phyloP scores from a whole-genome alignment of 768 basidiomycete species.

The Thelephora ganbajun region DNA sequence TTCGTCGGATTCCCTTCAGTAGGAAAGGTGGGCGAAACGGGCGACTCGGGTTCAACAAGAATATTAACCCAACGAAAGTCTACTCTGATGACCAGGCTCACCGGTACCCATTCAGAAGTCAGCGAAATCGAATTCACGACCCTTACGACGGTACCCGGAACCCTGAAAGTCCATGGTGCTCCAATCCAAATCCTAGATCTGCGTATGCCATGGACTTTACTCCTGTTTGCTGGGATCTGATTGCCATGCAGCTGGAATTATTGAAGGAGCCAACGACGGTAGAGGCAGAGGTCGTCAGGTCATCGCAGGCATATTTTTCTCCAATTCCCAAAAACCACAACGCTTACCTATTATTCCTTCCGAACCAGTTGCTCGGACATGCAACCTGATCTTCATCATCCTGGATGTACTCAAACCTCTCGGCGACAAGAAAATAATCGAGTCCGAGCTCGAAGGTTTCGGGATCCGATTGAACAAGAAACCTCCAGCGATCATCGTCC shows the following conservation, averaged over 20 bases:
- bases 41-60: neutral
- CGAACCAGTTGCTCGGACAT: slow-evolving; percentile 79
- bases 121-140: slow-evolving; percentile 97
- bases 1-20: slow-evolving; percentile 91
- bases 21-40: slow-evolving; percentile 49
- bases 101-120: slow-evolving; percentile 91
- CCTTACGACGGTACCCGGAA: slow-evolving; percentile 90
- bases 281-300: slow-evolving; percentile 93
- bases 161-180: slow-evolving; percentile 87
- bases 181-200: slow-evolving; percentile 91
- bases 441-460: slow-evolving; percentile 92
- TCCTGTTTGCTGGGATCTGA: slow-evolving; percentile 7
- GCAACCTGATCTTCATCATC: slow-evolving; percentile 97
- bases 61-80: slow-evolving; percentile 34
- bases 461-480: slow-evolving; percentile 94
- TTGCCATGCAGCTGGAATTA: slow-evolving; percentile 66
- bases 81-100: slow-evolving; percentile 89
- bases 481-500: slow-evolving; percentile 74
- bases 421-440: slow-evolving; percentile 85
- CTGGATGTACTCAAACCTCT: slow-evolving; percentile 98
- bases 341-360: neutral
- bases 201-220: slow-evolving; percentile 34
- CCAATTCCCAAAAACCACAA: slow-evolving; percentile 5
- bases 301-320: slow-evolving; percentile 18
- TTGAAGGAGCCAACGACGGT: slow-evolving; percentile 95